These are phyloP conservation scores for Nitzschia inconspicua DNA, from an alignment of 108 stramenopile species.

Conservation along the genomic window DNA sequence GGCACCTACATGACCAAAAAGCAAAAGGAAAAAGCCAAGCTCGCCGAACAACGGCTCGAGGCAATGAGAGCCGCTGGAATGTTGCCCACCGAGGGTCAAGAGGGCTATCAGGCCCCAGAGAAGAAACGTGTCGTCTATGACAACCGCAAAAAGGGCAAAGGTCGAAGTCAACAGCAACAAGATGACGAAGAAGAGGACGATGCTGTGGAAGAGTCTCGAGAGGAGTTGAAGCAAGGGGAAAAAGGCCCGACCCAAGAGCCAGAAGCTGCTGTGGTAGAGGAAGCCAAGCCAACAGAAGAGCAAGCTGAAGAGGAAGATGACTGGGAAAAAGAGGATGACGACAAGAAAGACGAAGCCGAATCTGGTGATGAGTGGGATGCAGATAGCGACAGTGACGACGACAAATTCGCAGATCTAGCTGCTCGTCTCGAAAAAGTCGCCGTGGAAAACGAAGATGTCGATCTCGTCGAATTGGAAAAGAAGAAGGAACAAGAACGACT, in stretches of 20 bases:
- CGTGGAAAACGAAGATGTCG: constrained; percentile 73
- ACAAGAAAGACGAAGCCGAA: constrained; percentile 43
- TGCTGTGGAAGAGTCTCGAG: constrained; percentile 36
- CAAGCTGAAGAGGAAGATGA: constrained; percentile 27
- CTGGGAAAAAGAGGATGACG: constrained; percentile 60
- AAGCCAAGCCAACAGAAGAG: constrained; percentile 43
- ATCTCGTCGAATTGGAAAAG: constrained; percentile 85
- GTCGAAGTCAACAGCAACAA: constrained; percentile 26
- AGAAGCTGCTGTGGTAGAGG: constrained; percentile 27
- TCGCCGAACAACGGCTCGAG: constrained; percentile 73
- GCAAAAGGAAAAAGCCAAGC: constrained; percentile 72
- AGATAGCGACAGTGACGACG: constrained; percentile 58
- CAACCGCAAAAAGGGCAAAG: constrained; percentile 41
- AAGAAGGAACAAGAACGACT: constrained; percentile 79
- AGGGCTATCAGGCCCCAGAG: constrained; percentile 25
- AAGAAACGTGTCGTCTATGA: constrained; percentile 43
- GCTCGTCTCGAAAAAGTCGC: constrained; percentile 61
- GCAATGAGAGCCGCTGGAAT: constrained; percentile 89
- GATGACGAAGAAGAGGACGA: constrained; percentile 49
- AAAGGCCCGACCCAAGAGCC: constrained; percentile 33
- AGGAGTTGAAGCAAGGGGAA: constrained; percentile 46
- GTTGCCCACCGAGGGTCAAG: constrained; percentile 52
- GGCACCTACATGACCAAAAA: constrained; percentile 93
- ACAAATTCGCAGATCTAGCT: constrained; percentile 73
- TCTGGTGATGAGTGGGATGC: constrained; percentile 88